Base-by-base conservation (phyloP, 2,329 filamentous ascomycete species). In the Cercospora beticola region DNA sequence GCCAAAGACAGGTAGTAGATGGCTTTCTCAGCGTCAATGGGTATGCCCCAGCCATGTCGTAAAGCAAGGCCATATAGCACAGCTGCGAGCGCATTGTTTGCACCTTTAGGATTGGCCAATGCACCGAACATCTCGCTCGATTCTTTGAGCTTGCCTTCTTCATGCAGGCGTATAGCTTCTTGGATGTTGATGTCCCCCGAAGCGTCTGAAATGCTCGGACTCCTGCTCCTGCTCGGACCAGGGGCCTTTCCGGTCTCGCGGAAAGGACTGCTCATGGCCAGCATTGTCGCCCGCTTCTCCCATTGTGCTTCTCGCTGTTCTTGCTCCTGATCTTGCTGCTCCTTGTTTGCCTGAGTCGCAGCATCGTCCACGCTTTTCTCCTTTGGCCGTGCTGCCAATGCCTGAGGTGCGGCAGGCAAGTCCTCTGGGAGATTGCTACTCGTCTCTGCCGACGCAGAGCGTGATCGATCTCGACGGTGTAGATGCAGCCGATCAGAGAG, bases 11-110 rank as follows among this genome's bases (percentile, higher is more conserved):
- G 89, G 81, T 94, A 97, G 70, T 87, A 89, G 63, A 98, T 88
- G 33, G 93, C 95, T 74, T 86, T 85, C 70, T 87, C 85, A 40
- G 89, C 87, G 76, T 97, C 85, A 62, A 90, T 87, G 62, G 86
- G 79, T 78, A 92, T 94, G 64, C 95, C 95, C 95, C 95, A 98
- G 73, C 94, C 94, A 80, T 98, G 94, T 77, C 94, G 94, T 73
- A 97, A 82, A 63, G 94, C 94, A 67, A 99, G 90, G 3, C 95
- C 95, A 78, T 97, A 99, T 64, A 99, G 86, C 40, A 99, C 95
- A 82, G 99, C 94, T 76, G 93, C 95, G 72, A 99, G 85, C 49
- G 95, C 92, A 81, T 98, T 97, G 78, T 97, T 97, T 61, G 90
- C 88, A 26, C 92, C 93, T 64, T 89, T 85, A 0, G 92, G 92